A percentile compares a stretch with the other conserved stretches of the same genome.
These are phyloP conservation scores for Tritrichomonas foetus DNA, from an alignment of 208 protist species.

Conservation along the genomic window DNA sequence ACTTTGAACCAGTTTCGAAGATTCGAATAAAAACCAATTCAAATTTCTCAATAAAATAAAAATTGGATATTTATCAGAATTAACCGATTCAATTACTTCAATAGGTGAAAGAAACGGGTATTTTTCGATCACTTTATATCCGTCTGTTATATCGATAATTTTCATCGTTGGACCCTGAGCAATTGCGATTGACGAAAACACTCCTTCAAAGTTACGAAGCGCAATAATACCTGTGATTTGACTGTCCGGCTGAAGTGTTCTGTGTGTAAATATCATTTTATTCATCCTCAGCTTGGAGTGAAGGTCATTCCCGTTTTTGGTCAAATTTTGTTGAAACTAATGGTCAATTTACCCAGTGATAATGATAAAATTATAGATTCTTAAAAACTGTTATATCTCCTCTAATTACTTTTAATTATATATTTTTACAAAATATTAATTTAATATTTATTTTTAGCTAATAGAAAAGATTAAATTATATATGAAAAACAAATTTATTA, in stretches of 20 bases:
- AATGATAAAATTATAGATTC: too few relatives aligned
- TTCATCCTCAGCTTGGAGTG: too few relatives aligned
- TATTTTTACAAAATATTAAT: too few relatives aligned
- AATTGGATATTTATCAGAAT: not conserved
- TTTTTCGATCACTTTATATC: not conserved
- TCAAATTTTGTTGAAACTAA: too few relatives aligned
- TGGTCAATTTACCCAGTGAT: too few relatives aligned
- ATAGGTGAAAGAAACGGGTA: slow-evolving; percentile 13
- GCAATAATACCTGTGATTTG: not conserved
- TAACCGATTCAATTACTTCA: not conserved
- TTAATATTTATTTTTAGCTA: too few relatives aligned
- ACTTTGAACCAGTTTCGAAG: not conserved
- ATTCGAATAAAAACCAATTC: slow-evolving; percentile 23
- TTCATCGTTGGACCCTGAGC: not conserved
- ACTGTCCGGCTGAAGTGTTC: not conserved
- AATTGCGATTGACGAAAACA: not conserved
- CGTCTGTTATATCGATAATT: not conserved
- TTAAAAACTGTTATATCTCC: too few relatives aligned
- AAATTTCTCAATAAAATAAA: not conserved
- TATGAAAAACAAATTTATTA: too few relatives aligned
- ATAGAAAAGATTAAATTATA: too few relatives aligned
- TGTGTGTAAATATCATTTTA: slow-evolving; percentile 1
- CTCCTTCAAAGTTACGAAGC: not conserved
- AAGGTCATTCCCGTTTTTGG: too few relatives aligned
- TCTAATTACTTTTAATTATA: too few relatives aligned